phyloP scores from a whole-genome alignment of 441 rosid genomes.

The Erysimum cheiri region DNA sequence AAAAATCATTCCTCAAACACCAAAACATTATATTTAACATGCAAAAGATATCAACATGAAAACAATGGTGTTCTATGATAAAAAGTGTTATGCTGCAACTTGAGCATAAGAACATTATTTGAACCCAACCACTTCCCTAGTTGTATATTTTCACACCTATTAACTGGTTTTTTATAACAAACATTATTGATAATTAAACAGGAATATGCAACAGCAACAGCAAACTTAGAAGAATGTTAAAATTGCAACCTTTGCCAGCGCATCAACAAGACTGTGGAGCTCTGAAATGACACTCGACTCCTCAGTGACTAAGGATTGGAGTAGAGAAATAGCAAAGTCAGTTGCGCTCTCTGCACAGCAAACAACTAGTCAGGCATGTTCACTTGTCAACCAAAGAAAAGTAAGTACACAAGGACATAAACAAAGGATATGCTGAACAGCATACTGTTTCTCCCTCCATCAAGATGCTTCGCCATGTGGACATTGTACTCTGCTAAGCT shows the following conservation, averaged over 20 bases:
- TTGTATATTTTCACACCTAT: not conserved
- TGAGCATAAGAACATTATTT: slow-evolving; percentile 7
- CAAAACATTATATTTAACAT: not conserved
- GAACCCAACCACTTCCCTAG: slow-evolving; percentile 2
- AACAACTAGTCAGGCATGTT: slow-evolving; percentile 40
- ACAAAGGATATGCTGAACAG: slow-evolving; percentile 20
- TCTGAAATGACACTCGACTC: slow-evolving; percentile 91
- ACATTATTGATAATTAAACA: not conserved
- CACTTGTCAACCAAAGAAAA: slow-evolving; percentile 2
- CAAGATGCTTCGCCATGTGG: slow-evolving; percentile 95
- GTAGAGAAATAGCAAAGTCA: slow-evolving; percentile 85
- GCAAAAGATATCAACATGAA: not conserved
- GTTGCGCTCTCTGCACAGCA: slow-evolving; percentile 85
- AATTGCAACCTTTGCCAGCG: slow-evolving; percentile 76
- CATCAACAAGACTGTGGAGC: slow-evolving; percentile 95
- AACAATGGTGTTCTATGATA: slow-evolving; percentile 15
- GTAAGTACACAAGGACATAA: slow-evolving; percentile 19
- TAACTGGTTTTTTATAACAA: not conserved
- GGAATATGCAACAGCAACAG: slow-evolving; percentile 23
- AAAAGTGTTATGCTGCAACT: slow-evolving; percentile 1
- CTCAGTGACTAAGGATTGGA: slow-evolving; percentile 81
- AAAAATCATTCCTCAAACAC: not conserved
- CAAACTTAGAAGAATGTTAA: slow-evolving; percentile 22
- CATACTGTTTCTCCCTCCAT: slow-evolving; percentile 97
- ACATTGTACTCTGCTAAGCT: slow-evolving; percentile 96